A percentile compares a stretch with the other conserved stretches of the same genome.
Conservation (phyloP, 306 rosid species). For the Quercus dentata region DNA sequence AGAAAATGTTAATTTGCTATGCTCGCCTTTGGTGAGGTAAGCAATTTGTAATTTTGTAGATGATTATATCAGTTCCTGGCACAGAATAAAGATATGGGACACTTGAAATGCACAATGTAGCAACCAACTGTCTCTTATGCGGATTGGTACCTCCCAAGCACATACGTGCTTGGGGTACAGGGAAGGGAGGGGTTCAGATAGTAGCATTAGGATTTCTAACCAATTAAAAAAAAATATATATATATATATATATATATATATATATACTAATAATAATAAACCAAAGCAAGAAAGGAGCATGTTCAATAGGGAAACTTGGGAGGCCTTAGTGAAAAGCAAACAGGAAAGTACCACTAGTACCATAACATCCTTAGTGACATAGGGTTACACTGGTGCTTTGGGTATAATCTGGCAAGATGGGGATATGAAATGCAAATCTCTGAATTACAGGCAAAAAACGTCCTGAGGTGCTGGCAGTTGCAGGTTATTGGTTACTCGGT, state of each 20-base stretch:
- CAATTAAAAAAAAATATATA: too few relatives aligned
- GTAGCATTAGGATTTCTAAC: too few relatives aligned
- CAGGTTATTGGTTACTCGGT: neutral
- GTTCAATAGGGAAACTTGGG: neutral
- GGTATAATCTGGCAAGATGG: neutral
- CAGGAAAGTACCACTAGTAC: neutral
- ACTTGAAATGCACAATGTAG: neutral
- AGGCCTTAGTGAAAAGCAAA: neutral
- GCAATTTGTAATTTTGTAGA: neutral
- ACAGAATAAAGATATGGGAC: neutral
- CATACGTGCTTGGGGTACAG: too few relatives aligned
- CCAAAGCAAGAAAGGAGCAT: neutral
- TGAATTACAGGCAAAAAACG: neutral
- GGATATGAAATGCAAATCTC: neutral
- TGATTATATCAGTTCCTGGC: neutral
- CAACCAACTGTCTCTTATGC: too few relatives aligned
- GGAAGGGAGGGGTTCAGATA: too few relatives aligned
- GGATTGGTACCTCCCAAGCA: too few relatives aligned
- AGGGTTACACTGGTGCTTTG: neutral
- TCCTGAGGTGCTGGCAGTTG: neutral
- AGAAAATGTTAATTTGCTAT: neutral
- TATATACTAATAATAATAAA: too few relatives aligned
- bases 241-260: too few relatives aligned
- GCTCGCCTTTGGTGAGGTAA: neutral
- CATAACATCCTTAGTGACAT: neutral